Percentiles rank a stretch among this genome's conserved stretches.
phyloP scores from a whole-genome alignment of 192 early-diverging fungal species.

The Linnemannia hyalina region DNA sequence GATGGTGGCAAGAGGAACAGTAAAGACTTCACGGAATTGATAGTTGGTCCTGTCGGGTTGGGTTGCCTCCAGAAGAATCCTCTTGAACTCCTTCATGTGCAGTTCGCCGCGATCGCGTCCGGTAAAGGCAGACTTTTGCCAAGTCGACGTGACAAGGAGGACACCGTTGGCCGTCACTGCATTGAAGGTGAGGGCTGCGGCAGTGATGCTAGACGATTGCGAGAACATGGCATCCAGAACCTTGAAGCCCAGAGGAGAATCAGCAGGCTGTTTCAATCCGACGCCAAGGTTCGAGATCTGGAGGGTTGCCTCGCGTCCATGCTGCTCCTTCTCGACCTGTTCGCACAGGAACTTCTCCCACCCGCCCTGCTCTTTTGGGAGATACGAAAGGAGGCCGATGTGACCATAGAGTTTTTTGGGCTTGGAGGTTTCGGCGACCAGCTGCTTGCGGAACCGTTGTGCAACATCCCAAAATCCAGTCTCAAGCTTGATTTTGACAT shows the following conservation, averaged over 20 bases:
- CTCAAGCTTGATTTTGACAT: constrained; percentile 18
- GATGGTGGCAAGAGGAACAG: neutral
- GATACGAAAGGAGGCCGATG: constrained; percentile 19
- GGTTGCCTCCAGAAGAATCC: constrained; percentile 31
- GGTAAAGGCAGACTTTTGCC: constrained; percentile 28
- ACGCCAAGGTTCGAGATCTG: constrained; percentile 35
- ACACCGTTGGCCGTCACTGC: constrained; percentile 34
- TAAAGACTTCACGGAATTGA: constrained; percentile 20
- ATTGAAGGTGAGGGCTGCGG: constrained; percentile 15
- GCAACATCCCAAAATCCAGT: constrained; percentile 33
- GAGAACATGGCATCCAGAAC: constrained; percentile 25
- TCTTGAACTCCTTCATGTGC: constrained; percentile 27
- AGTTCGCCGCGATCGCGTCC: neutral
- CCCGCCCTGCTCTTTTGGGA: constrained; percentile 15
- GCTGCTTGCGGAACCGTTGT: constrained; percentile 5
- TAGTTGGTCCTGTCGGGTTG: constrained; percentile 18
- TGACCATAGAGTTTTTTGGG: neutral
- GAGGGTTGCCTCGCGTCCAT: constrained; percentile 29
- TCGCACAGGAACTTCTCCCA: constrained; percentile 27
- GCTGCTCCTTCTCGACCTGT: constrained; percentile 34
- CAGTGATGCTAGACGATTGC: constrained; percentile 5
- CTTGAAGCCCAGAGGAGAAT: constrained; percentile 19
- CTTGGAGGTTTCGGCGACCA: constrained; percentile 13
- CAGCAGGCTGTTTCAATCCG: constrained; percentile 12
- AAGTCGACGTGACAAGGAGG: constrained; percentile 9